phyloP scores from a whole-genome alignment of 805 yeast species.

The Teunomyces cretensis region DNA sequence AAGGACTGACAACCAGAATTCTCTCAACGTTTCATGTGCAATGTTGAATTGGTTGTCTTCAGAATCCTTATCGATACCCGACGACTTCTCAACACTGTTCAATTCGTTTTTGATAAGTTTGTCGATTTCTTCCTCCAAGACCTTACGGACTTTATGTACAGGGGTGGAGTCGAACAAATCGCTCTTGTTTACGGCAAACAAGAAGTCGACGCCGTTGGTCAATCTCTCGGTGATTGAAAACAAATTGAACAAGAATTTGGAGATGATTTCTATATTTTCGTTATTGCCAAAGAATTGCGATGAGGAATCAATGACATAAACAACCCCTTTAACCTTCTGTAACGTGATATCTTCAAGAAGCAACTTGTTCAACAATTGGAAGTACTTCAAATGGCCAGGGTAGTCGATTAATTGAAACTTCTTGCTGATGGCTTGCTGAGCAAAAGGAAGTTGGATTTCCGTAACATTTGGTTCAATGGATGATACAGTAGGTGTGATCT shows the following conservation, averaged over 20 bases:
- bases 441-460: conserved; percentile 31
- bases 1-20: conserved; percentile 44
- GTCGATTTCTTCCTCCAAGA: conserved; percentile 65
- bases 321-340: conserved; percentile 57
- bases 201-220: conserved; percentile 69
- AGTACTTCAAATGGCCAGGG: conserved; percentile 86
- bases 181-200: conserved; percentile 80
- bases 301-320: conserved; percentile 75
- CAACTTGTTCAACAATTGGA: conserved; percentile 52
- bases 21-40: conserved; percentile 40
- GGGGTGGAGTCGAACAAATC: conserved; percentile 86
- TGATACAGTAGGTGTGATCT: conserved; percentile 29
- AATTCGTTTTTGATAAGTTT: conserved; percentile 48
- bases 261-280: conserved; percentile 40
- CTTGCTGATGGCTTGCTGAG: conserved; percentile 36
- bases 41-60: conserved; percentile 23
- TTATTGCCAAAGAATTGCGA: conserved; percentile 50
- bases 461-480: conserved; percentile 38
- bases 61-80: conserved; percentile 39
- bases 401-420: conserved; percentile 62
- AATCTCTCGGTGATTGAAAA: conserved; percentile 61
- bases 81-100: conserved; percentile 34
- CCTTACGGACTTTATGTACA: conserved; percentile 52
- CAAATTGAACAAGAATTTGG: conserved; percentile 58
- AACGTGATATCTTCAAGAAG: conserved; percentile 40